Percentiles rank a stretch among this genome's conserved stretches.
Evolutionary conservation across 2,329 filamentous ascomycete species (phyloP).

Genomic region (Cladophialophora yegresii): DNA sequence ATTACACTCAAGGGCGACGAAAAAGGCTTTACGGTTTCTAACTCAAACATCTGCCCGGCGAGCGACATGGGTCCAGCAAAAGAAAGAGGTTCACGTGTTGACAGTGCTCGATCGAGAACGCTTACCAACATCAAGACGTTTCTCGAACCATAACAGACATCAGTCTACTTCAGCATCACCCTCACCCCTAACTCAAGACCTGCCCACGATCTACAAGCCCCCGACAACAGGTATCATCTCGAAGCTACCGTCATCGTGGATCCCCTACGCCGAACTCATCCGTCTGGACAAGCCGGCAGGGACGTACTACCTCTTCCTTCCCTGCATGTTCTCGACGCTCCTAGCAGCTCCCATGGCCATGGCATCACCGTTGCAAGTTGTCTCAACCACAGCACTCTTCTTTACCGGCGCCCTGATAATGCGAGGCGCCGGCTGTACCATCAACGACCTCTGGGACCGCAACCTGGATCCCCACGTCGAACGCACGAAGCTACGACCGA

Average conservation of each 20-base stretch:
- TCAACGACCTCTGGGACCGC: conserved; percentile 60
- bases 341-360: conserved; percentile 47
- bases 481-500: conserved; percentile 55
- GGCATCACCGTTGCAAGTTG: conserved; percentile 41
- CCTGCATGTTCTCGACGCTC: conserved; percentile 53
- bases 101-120: background rate
- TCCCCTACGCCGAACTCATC: conserved; percentile 58
- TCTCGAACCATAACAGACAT: conserved; percentile 9
- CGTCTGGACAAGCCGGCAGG: conserved; percentile 56
- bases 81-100: background rate
- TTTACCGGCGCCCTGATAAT: conserved; percentile 52
- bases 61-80: background rate
- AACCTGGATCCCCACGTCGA: conserved; percentile 56
- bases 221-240: conserved; percentile 52
- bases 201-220: conserved; percentile 45
- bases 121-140: background rate
- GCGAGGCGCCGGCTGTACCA: conserved; percentile 56
- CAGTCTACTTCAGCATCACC: conserved; percentile 11
- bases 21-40: background rate
- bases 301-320: conserved; percentile 57
- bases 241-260: conserved; percentile 52
- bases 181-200: conserved; percentile 7
- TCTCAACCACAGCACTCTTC: conserved; percentile 45
- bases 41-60: background rate
- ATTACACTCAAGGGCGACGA: background rate